Evolutionary conservation across 1,284 basidiomycete genomes (phyloP), one percentile per base, ranked within the genome.

Genomic region (Bondarzewia mesenterica): DNA sequence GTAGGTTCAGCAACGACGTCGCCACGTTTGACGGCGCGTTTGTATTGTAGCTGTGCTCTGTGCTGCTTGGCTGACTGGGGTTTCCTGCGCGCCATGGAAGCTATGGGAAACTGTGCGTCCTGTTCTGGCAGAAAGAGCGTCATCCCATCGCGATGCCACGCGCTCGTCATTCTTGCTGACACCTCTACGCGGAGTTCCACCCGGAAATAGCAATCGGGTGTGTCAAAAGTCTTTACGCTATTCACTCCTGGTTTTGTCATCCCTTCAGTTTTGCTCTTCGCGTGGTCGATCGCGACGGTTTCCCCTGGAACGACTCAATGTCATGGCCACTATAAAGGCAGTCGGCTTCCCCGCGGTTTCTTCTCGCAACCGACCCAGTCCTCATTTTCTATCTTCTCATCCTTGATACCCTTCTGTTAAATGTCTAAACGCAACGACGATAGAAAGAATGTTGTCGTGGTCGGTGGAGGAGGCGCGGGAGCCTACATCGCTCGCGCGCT

Each of bases 91-190:
- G 73, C 70, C 74, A 77, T 93, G n/a, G 3, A 12, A 32, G 29
- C 29, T 32, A 4, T 32, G n/a, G 7, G 12, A 12, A 32, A 32
- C 8, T 32, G n/a, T n/a, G n/a, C 12, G 39, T 80, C 74, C 82
- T 88, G 87, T 20, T 87, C 82, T 60, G 80, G 86, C 16, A 76
- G 73, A 85, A 91, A 94, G 63, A 86, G 90, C 3, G 92, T 32
- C 3, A 32, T 32, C 10, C 12, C 29, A n/a, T n/a, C n/a, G n/a
- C n/a, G 29, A 32, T n/a, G 10, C 12, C 12, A 32, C 29, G 29
- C 29, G 29, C 29, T 32, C 29, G 29, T 32, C 12, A 32, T 12
- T 3, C n/a, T n/a, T 32, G 29, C 29, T 32, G 29, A 32, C 29
- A 32, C 29, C 29, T n/a, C n/a, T 12, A 32, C 29, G 12, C 29